Evolutionary conservation across 306 rosid species (phyloP).

Genomic region (Citrullus colocynthis): DNA sequence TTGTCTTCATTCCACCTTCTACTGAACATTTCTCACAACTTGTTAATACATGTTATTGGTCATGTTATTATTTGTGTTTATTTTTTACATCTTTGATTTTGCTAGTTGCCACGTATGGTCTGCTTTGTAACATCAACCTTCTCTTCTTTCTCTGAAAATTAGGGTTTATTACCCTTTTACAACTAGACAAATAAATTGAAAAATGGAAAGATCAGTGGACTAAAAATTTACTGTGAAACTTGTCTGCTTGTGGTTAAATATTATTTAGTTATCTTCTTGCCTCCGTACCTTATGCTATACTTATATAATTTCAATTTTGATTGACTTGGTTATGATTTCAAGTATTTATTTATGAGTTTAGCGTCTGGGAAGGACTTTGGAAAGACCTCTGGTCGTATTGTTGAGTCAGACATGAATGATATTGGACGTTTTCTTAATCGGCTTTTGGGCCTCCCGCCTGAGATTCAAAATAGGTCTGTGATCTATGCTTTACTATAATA

Average conservation of each 20-base stretch:
- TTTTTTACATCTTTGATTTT: too few species aligned
- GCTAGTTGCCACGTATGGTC: too few species aligned
- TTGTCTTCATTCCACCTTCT: not conserved
- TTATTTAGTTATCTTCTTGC: not conserved
- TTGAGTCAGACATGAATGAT: conserved; percentile 95
- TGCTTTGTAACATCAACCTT: too few species aligned
- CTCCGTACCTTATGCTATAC: not conserved
- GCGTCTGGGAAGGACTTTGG: conserved; percentile 66
- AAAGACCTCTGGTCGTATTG: conserved; percentile 59
- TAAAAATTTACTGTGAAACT: not conserved
- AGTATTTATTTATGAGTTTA: conserved; percentile 22
- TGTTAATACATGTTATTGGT: too few species aligned
- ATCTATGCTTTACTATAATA: conserved; percentile 10
- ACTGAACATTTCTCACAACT: not conserved
- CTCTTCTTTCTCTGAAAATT: too few species aligned
- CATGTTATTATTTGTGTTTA: too few species aligned
- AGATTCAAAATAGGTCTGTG: conserved; percentile 76
- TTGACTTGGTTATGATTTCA: conserved; percentile 7
- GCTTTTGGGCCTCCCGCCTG: conserved; percentile 84
- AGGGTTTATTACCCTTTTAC: too few species aligned
- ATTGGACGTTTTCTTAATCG: conserved; percentile 97
- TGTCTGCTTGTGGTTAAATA: not conserved
- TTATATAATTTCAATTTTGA: not conserved
- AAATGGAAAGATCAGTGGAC: not conserved
- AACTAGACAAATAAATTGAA: not conserved